Base-by-base conservation (phyloP, 305 asterid genomes). In the Ilex paraguariensis region DNA sequence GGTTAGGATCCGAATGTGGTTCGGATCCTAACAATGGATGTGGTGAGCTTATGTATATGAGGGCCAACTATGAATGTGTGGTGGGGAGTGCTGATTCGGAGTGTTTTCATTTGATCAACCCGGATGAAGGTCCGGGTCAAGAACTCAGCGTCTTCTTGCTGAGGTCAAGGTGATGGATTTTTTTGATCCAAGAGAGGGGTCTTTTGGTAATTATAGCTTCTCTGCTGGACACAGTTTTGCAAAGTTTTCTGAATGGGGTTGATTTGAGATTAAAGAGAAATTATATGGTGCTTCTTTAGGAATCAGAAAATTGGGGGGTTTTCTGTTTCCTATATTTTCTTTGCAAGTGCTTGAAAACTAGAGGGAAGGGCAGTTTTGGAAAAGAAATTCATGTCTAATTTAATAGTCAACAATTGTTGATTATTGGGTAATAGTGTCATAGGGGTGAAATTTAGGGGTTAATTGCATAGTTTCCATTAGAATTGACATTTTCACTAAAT, bases 141-240 rank as follows among this genome's bases (percentile, higher is more conserved):
- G 98, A 92, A 76, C 87, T 92, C 71, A 89, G 98, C 56, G 70
- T 92, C 46, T 92, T 87, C 91, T 82, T 92, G 88, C 74, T 92
- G 42, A 75, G 96, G 58, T 76, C 97, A 33, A 84, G 78, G 62
- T 85, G 79, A 75, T n/a, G 46, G 52, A 33, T 65, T 39, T 10
- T 36, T 4, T 36, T 36, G 42, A 8, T 4, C 42, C 6, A 36
- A 36, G 28, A 21, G 28, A 21, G 28, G 42, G 42, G 42, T 8
- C 6, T 36, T 36, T 36, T 36, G 6, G 3, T 5, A 36, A 36
- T 36, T 36, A 36, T 36, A 5, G 42, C 7, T 36, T 36, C 9
- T 36, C 9, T 36, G 42, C 9, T 1, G 42, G 28, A 21, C 28
- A 21, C 28, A 21, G 28, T 1, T 21, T 21, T 21, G 28, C 28